phyloP scores from a whole-genome alignment of 208 protist species.

The Acanthamoeba divionensis region DNA sequence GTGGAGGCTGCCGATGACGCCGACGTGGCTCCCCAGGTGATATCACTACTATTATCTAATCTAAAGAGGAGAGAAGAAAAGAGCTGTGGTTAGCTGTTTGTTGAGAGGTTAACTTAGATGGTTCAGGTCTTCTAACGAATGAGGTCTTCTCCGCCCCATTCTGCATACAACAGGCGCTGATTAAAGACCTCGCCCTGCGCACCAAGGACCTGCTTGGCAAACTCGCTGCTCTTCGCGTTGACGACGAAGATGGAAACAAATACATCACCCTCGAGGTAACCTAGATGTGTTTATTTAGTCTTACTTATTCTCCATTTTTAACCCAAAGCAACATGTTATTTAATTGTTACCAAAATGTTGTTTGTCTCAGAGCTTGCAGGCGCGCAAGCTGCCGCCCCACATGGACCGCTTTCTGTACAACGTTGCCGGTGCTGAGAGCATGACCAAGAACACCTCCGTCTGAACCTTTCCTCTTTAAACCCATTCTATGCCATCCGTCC shows the following conservation, averaged over 20 bases:
- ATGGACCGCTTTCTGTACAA: slow-evolving; percentile 47
- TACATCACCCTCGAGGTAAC: slow-evolving; percentile 21
- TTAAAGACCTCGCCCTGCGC: slow-evolving; percentile 13
- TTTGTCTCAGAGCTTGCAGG: not conserved
- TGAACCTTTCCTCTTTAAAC: too few species aligned
- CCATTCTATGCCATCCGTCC: too few species aligned
- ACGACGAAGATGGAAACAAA: slow-evolving; percentile 42
- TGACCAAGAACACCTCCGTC: slow-evolving; percentile 55
- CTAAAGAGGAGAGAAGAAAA: too few species aligned
- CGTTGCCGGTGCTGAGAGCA: slow-evolving; percentile 14
- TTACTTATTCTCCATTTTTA: not conserved
- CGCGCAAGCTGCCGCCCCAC: slow-evolving; percentile 36
- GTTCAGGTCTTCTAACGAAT: not conserved
- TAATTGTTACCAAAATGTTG: not conserved
- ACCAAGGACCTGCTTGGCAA: slow-evolving; percentile 15
- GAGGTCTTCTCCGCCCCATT: not conserved
- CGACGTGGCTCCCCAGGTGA: not conserved
- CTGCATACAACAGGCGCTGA: not conserved
- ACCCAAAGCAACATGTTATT: not conserved
- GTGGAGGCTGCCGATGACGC: slow-evolving; percentile 8
- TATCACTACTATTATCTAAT: not conserved
- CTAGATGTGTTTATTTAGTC: not conserved
- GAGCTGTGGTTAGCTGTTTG: too few species aligned
- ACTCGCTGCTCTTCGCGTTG: not conserved
- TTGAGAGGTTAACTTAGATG: too few species aligned